Percentiles rank a stretch among this genome's conserved stretches.
Conservation (phyloP, 2,329 filamentous ascomycete genomes). For the Fusarium succisae region DNA sequence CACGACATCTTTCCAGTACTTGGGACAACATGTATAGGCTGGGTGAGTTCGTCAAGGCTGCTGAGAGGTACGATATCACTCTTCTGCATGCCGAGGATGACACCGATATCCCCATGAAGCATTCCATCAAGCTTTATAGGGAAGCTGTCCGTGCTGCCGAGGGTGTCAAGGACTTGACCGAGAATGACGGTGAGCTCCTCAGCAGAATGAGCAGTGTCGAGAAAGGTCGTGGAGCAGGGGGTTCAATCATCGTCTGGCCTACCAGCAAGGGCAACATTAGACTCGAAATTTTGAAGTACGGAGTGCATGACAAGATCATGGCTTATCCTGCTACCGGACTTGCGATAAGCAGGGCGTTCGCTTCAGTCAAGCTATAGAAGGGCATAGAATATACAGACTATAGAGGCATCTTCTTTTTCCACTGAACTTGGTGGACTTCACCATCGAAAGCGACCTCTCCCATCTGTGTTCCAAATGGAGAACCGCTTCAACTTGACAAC, state of each 20-base stretch:
- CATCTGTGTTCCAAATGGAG: too few species aligned
- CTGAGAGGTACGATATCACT: slow-evolving; percentile 49
- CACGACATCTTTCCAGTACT: slow-evolving; percentile 53
- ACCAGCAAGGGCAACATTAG: slow-evolving; percentile 54
- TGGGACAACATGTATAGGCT: slow-evolving; percentile 57
- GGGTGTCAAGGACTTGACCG: slow-evolving; percentile 44
- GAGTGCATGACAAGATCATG: slow-evolving; percentile 62
- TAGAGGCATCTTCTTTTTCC: neutral
- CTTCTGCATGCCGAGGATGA: slow-evolving; percentile 58
- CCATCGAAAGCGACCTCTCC: neutral
- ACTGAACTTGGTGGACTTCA: neutral
- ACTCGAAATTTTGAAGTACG: slow-evolving; percentile 60
- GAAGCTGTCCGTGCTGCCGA: slow-evolving; percentile 57
- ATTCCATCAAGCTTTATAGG: slow-evolving; percentile 57
- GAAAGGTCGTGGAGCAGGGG: slow-evolving; percentile 51
- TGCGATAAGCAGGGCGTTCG: slow-evolving; percentile 47
- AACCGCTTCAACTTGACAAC: neutral
- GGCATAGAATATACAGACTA: neutral
- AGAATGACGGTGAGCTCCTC: neutral
- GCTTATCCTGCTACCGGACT: slow-evolving; percentile 58
- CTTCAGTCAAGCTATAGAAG: neutral
- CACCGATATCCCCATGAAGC: slow-evolving; percentile 55
- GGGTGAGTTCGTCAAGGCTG: slow-evolving; percentile 45
- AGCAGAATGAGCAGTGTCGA: slow-evolving; percentile 29
- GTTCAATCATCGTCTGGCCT: slow-evolving; percentile 56